Evolutionary conservation across 306 rosid species (phyloP).

Genomic region (Styphnolobium japonicum): DNA sequence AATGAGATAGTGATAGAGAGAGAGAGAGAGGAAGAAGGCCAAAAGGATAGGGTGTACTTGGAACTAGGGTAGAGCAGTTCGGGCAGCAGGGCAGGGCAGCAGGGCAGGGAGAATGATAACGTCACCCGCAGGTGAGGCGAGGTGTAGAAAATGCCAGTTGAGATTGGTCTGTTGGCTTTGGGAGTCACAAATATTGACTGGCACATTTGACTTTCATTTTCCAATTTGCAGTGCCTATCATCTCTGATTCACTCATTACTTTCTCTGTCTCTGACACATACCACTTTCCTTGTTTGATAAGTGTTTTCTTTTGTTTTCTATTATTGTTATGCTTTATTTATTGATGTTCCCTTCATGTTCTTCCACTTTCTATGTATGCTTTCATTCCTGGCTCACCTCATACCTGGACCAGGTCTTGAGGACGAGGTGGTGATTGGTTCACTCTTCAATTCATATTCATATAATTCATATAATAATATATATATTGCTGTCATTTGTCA

Average conservation of each 20-base stretch:
- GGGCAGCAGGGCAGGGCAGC: conserved; percentile 53
- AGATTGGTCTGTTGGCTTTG: conserved; percentile 5
- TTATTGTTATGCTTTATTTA: not conserved
- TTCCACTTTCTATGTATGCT: not conserved
- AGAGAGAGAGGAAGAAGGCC: conserved; percentile 9
- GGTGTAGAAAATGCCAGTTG: conserved; percentile 1
- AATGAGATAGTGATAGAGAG: conserved; percentile 24
- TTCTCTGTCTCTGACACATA: not conserved
- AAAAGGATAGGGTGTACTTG: conserved; percentile 37
- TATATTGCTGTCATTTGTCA: not conserved
- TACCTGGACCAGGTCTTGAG: not conserved
- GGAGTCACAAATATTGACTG: not conserved
- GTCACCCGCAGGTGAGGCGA: conserved; percentile 31
- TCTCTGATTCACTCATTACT: not conserved
- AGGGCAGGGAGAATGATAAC: conserved; percentile 45
- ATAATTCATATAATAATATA: not conserved
- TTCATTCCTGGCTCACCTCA: not conserved
- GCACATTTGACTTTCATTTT: conserved; percentile 19
- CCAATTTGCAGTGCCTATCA: too few relatives aligned
- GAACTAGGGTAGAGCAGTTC: conserved; percentile 43
- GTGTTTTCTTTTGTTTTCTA: not conserved
- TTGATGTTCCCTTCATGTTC: not conserved
- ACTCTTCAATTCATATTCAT: not conserved
- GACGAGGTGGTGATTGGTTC: not conserved
- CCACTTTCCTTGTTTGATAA: not conserved